Percentiles rank a stretch among this genome's conserved stretches.
Conservation (phyloP, 768 basidiomycete species). For the Pulveroboletus sp. region DNA sequence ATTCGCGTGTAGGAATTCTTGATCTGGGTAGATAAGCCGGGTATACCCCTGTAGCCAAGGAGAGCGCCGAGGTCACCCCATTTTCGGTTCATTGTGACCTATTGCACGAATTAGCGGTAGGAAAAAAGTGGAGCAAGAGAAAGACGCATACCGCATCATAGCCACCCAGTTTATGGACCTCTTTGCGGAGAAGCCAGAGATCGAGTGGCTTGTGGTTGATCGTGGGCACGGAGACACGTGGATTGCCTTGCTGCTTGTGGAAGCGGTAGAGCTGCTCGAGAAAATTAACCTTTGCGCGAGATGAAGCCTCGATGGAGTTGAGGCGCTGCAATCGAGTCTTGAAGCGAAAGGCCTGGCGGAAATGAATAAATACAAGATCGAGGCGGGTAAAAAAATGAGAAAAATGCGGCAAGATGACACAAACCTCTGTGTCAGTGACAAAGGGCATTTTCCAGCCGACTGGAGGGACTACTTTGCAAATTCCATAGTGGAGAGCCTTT, state of each 20-base stretch:
- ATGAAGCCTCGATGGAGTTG: constrained; percentile 96
- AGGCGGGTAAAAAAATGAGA: constrained; percentile 14
- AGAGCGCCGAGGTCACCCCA: constrained; percentile 85
- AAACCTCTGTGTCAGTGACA: constrained; percentile 87
- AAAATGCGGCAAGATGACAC: constrained; percentile 30
- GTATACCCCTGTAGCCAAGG: constrained; percentile 78
- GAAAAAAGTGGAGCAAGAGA: constrained; percentile 13
- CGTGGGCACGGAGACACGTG: constrained; percentile 85
- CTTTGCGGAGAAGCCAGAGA: constrained; percentile 88
- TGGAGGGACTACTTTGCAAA: constrained; percentile 96
- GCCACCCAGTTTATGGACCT: constrained; percentile 86
- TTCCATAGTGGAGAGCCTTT: constrained; percentile 71
- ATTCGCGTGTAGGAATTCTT: constrained; percentile 87
- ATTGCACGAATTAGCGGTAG: constrained; percentile 22
- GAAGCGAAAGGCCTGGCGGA: constrained; percentile 75
- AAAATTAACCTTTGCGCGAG: constrained; percentile 95
- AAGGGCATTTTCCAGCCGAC: constrained; percentile 94
- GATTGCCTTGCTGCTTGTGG: constrained; percentile 92
- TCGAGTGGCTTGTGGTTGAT: constrained; percentile 92
- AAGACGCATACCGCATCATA: constrained; percentile 67
- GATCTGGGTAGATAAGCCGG: constrained; percentile 80
- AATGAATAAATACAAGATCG: constrained; percentile 23
- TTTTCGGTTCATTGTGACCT: constrained; percentile 81
- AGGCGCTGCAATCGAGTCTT: constrained; percentile 91
- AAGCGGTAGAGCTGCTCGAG: constrained; percentile 94